Conservation (phyloP, 2,329 filamentous ascomycete genomes). For the Trichophyton schoenleinii region DNA sequence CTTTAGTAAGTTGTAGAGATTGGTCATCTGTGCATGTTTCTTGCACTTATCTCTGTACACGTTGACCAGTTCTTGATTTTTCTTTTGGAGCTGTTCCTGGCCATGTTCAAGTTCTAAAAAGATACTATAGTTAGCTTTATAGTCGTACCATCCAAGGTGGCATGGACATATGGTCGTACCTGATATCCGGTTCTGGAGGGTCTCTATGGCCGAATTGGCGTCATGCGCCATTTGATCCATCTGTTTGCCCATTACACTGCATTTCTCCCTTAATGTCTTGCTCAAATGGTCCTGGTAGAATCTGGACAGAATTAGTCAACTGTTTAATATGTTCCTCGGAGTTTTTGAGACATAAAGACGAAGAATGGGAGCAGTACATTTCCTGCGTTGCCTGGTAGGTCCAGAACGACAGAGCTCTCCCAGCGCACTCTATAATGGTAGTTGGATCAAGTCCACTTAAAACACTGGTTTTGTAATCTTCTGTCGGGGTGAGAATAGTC, state of each 20-base stretch:
- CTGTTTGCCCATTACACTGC: conserved; percentile 48
- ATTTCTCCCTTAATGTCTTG: conserved; percentile 61
- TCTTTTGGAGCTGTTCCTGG: conserved; percentile 51
- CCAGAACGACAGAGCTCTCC: conserved; percentile 70
- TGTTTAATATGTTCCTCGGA: not conserved
- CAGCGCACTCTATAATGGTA: conserved; percentile 75
- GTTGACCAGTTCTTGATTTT: conserved; percentile 58
- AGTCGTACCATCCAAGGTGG: not conserved
- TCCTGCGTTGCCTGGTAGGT: conserved; percentile 73
- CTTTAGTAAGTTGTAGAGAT: conserved; percentile 46
- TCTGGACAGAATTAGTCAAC: conserved; percentile 28
- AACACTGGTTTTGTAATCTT: conserved; percentile 82
- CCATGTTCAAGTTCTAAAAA: conserved; percentile 45
- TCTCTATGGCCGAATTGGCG: conserved; percentile 59
- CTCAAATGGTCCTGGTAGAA: conserved; percentile 66
- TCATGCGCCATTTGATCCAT: conserved; percentile 63
- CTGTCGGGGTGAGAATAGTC: conserved; percentile 60
- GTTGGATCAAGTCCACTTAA: conserved; percentile 70
- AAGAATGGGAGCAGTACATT: conserved; percentile 45
- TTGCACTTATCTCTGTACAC: conserved; percentile 58
- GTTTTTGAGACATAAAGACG: not conserved
- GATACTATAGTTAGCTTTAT: not conserved
- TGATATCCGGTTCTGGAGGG: conserved; percentile 51
- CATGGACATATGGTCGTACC: conserved; percentile 30
- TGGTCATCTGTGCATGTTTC: conserved; percentile 55